These are phyloP conservation scores for Sugiyamaella xylanicola DNA, from an alignment of 1,139 yeast species.

Conservation along the genomic window DNA sequence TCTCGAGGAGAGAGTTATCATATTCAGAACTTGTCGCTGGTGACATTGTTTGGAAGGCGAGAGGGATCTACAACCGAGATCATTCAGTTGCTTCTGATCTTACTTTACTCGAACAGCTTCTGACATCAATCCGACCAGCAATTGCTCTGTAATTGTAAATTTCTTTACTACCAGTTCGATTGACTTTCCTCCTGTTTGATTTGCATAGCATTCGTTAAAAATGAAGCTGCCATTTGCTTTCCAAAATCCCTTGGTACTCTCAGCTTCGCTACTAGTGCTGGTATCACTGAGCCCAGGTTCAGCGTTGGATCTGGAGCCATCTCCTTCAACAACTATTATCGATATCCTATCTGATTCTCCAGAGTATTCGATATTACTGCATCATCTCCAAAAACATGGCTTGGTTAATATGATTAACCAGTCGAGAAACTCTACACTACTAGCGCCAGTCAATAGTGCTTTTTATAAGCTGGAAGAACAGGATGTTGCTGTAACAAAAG, in stretches of 20 bases:
- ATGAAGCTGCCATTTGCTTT: not conserved
- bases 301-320: not conserved
- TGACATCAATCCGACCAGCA: not conserved
- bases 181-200: not conserved
- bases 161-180: not conserved
- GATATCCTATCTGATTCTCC: constrained; percentile 76
- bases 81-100: not conserved
- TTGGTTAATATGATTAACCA: constrained; percentile 68
- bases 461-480: constrained; percentile 45
- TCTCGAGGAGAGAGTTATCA: too few relatives aligned
- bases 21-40: too few relatives aligned
- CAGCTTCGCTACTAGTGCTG: not conserved
- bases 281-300: not conserved
- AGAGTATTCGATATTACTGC: constrained; percentile 70
- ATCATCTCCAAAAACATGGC: constrained; percentile 66
- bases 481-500: constrained; percentile 34
- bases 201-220: not conserved
- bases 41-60: not conserved
- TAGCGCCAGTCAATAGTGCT: constrained; percentile 89
- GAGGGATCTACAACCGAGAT: not conserved
- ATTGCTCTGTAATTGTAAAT: not conserved
- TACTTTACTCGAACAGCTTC: not conserved
- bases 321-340: constrained; percentile 51
- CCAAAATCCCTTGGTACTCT: not conserved
- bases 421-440: constrained; percentile 66